Conservation (phyloP, 225 moss, liverwort and hornwort species). For the Neckera pumila region DNA sequence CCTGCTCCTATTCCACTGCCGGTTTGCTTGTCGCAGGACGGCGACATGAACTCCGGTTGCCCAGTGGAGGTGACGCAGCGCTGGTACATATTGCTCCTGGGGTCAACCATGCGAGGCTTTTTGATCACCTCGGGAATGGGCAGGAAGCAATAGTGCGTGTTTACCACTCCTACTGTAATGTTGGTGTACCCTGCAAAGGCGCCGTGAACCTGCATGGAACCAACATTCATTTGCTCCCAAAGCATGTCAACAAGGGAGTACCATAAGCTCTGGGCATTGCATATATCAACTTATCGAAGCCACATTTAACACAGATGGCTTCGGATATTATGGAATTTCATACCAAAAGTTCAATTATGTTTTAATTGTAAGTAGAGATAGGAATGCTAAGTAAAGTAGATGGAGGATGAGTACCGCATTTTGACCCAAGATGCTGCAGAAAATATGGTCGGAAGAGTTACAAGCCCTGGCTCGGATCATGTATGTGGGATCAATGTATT, state of each 20-base stretch:
- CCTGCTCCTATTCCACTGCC: constrained; percentile 12
- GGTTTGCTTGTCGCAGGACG: not conserved
- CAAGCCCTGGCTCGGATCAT: constrained; percentile 90
- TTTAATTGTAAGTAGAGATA: not conserved
- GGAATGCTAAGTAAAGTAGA: not conserved
- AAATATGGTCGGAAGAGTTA: constrained; percentile 84
- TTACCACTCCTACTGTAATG: constrained; percentile 77
- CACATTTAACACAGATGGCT: not conserved
- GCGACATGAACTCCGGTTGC: constrained; percentile 50
- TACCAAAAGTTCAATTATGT: not conserved
- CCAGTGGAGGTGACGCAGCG: constrained; percentile 73
- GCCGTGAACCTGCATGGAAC: constrained; percentile 54
- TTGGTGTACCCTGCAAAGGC: constrained; percentile 93
- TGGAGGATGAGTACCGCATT: constrained; percentile 43
- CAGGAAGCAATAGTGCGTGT: constrained; percentile 83
- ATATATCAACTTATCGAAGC: not conserved
- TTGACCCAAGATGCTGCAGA: constrained; percentile 87
- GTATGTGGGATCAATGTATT: constrained; percentile 91
- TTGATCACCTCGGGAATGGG: constrained; percentile 73
- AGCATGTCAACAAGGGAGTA: no score
- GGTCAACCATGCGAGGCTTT: constrained; percentile 61
- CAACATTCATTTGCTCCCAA: not conserved
- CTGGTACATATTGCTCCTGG: constrained; percentile 94
- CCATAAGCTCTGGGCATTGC: no score
- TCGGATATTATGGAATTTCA: not conserved